Base-by-base conservation (phyloP, 352 stramenopile species). In the Phytophthora sojae region DNA sequence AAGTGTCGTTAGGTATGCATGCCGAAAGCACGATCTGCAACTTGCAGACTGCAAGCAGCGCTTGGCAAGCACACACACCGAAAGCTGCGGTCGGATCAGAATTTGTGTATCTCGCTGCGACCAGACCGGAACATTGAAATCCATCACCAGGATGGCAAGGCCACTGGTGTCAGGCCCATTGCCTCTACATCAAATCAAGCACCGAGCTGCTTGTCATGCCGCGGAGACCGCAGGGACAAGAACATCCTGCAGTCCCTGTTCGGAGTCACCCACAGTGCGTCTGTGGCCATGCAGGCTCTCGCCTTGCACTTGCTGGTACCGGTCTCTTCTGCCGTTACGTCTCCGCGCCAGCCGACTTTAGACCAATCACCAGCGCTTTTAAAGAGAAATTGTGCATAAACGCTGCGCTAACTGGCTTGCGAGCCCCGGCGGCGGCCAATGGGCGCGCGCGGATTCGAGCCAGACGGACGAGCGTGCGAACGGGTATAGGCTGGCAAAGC, bases 391-490 rank as follows among this genome's bases (percentile, higher is more conserved):
- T 2, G 11, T 42, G 9, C 35, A 42, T 42, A 42, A 42, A 42
- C 35, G 35, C 35, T 42, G 35, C 35, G 35, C 11, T 42, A 42
- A 42, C 35, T 42, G 35, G 35, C 35, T 42, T 42, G 35, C 11
- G 35, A 42, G 11, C 35, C 11, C 11, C 35, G 5, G 35, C 4
- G 14, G 6, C 11, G 14, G 37, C 67, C 67, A 73, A 73, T 73
- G 6, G 47, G 21, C 56, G 23, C 47, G 53, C 35, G 2, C n/a
- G 11, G 12, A 52, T 50, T 74, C 67, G 50, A 74, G 67, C 60
- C 67, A 69, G 66, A 61, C n/a, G 35, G 52, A 65, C 67, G 67
- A 64, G 19, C 21, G 57, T n/a, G 17, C 35, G 35, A 42, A 42
- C 35, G 57, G 47, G 68, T 62, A 75, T 57, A 75, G 53, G 57